Percentiles rank a stretch among this genome's conserved stretches.
Conservation (phyloP, 176 grass and related monocot genomes). For the Musa itinerans region DNA sequence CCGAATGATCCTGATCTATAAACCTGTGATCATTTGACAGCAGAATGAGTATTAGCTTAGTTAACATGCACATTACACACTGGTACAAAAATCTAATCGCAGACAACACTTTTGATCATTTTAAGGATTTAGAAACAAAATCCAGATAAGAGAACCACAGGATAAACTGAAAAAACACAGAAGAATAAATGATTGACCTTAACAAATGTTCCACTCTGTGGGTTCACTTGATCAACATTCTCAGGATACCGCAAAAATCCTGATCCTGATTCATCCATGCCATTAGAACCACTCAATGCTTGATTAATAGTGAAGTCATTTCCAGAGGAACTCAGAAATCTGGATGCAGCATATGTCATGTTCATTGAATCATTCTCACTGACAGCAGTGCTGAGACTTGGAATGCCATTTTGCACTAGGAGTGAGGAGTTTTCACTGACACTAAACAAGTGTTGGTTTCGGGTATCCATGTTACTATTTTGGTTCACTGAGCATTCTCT, state of each 20-base stretch:
- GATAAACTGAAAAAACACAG: background rate
- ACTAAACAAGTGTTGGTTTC: conserved; percentile 53
- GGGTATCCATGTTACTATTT: conserved; percentile 45
- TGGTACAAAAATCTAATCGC: background rate
- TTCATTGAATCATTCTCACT: conserved; percentile 50
- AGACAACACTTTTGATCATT: background rate
- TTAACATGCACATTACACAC: background rate
- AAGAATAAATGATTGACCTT: conserved; percentile 35
- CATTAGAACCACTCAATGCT: conserved; percentile 42
- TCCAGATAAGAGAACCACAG: background rate
- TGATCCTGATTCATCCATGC: conserved; percentile 68
- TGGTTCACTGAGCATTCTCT: conserved; percentile 62
- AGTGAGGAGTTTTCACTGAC: conserved; percentile 66
- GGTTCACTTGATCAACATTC: conserved; percentile 54
- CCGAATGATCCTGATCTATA: conserved; percentile 91
- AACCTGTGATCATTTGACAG: conserved; percentile 50
- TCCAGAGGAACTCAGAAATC: conserved; percentile 66
- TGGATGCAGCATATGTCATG: conserved; percentile 62
- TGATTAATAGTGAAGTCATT: conserved; percentile 69
- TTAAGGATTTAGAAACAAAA: background rate
- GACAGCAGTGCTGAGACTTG: conserved; percentile 31
- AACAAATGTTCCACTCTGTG: conserved; percentile 54
- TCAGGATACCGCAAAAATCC: conserved; percentile 55
- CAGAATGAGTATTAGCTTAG: background rate
- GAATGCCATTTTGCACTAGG: conserved; percentile 50